phyloP scores from a whole-genome alignment of 23 red algal species.

The Gracilariopsis chorda region DNA sequence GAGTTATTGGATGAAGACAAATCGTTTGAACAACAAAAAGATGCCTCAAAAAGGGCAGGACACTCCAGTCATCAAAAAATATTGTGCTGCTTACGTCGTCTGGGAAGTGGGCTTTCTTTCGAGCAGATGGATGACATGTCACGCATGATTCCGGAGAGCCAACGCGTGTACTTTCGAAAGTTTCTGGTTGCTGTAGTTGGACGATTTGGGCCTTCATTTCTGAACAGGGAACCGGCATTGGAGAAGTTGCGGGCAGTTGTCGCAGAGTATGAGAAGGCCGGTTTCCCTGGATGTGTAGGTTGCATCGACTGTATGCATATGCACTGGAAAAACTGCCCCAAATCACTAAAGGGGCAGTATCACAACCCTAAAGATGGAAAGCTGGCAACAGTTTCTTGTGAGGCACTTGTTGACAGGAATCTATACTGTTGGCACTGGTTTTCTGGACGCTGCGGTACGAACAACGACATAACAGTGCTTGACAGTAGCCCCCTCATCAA shows the following conservation, averaged over 20 bases:
- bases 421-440: conserved; percentile 70
- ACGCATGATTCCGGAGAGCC: conserved; percentile 2
- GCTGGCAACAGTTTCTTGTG: conserved; percentile 21
- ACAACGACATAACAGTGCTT: conserved; percentile 41
- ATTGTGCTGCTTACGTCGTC: background rate
- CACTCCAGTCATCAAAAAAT: conserved; percentile 10
- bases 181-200: background rate
- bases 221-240: conserved; percentile 27
- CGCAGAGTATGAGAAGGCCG: background rate
- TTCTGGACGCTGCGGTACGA: conserved; percentile 11
- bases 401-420: conserved; percentile 1
- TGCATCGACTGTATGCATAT: conserved; percentile 38
- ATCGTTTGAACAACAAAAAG: too few relatives aligned
- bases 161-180: background rate
- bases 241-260: background rate
- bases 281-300: conserved; percentile 52
- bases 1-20: too few relatives aligned
- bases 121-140: conserved; percentile 24
- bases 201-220: background rate
- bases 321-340: conserved; percentile 55
- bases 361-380: conserved; percentile 50
- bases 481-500: background rate
- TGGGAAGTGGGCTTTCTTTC: background rate
- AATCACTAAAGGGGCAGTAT: conserved; percentile 27
- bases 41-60: too few relatives aligned